Base-by-base conservation (phyloP, 768 basidiomycete species). In the Amanita polypyramis region DNA sequence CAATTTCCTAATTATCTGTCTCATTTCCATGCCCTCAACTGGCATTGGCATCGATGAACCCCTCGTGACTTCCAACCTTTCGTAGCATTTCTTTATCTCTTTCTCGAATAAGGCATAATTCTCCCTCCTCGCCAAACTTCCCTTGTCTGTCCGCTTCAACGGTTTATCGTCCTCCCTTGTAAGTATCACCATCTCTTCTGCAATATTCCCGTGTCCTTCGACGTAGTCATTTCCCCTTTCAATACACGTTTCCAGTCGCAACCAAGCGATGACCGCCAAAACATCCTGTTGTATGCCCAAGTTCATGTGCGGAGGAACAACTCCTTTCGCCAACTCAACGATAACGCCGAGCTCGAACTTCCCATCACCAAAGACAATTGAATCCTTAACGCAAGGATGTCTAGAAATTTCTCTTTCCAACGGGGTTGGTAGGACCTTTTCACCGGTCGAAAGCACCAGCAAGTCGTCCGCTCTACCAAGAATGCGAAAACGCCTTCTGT, bases 401-500 rank as follows among this genome's bases (percentile, higher is more conserved):
- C 64, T 65, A 3, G 62, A 51, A 3, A 70, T 54, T 7, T 56
- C 56, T 5, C 51, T 51, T 54, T 72, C 69, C 35, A 67, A 48
- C 33, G 25, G 56, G 3, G 62, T 55, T 15, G 69, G 67, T 1
- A 61, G 58, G 14, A 70, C 58, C 53, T 72, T 72, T 52, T 72
- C 70, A 8, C 70, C 70, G 0, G 65, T 72, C 5, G 65, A 62
- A 11, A 73, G 62, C 30, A 73, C 68, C 8, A 73, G 50, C 17
- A 72, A 60, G 43, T 72, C 68, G 46, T 72, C 70, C 2, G 62
- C 60, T 14, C 70, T 63, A 4, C 67, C 68, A 23, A 65, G 54
- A 27, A 72, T 65, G 15, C 55, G 58, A 52, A 62, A 63, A 39
- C 70, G 66, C 21, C 52, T 58, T 17, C 52, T 50, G 43, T 62